Percentiles rank a stretch among this genome's conserved stretches.
Conservation (phyloP, 495 filamentous ascomycete species). For the Letharia lupina region DNA sequence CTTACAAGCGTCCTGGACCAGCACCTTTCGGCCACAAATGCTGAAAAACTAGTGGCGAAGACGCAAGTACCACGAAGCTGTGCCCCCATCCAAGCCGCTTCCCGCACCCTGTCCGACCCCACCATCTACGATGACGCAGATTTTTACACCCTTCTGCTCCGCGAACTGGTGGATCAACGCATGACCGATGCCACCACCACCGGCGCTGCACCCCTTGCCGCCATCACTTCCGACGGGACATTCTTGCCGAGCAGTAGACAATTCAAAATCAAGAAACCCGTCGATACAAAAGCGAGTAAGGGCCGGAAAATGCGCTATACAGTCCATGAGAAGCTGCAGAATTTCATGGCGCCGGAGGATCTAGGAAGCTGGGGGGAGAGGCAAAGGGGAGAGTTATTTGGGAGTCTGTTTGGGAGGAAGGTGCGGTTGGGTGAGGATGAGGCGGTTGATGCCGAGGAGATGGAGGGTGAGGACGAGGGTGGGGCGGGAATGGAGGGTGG, state of each 20-base stretch:
- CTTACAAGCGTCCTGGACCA: conserved; percentile 66
- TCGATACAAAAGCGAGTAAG: conserved; percentile 93
- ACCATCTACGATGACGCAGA: conserved; percentile 82
- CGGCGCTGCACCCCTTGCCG: background rate
- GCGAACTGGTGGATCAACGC: conserved; percentile 83
- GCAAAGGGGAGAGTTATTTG: conserved; percentile 81
- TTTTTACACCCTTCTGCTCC: conserved; percentile 86
- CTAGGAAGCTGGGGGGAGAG: conserved; percentile 63
- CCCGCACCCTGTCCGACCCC: conserved; percentile 11
- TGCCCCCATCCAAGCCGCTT: conserved; percentile 55
- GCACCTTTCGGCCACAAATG: conserved; percentile 53
- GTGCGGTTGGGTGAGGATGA: conserved; percentile 61
- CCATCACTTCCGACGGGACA: background rate
- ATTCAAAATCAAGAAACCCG: conserved; percentile 57
- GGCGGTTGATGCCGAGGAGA: conserved; percentile 42
- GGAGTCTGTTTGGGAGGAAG: conserved; percentile 75
- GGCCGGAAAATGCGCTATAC: conserved; percentile 87
- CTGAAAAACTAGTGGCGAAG: conserved; percentile 56
- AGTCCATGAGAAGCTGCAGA: conserved; percentile 93
- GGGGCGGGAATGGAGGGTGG: conserved; percentile 54
- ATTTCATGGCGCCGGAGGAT: conserved; percentile 95
- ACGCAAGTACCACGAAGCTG: conserved; percentile 61
- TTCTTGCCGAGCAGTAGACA: conserved; percentile 25
- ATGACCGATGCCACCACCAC: conserved; percentile 34
- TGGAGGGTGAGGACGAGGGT: conserved; percentile 41